Evolutionary conservation across 805 yeast species (phyloP).

Genomic region (Hagleromyces aurorensis): DNA sequence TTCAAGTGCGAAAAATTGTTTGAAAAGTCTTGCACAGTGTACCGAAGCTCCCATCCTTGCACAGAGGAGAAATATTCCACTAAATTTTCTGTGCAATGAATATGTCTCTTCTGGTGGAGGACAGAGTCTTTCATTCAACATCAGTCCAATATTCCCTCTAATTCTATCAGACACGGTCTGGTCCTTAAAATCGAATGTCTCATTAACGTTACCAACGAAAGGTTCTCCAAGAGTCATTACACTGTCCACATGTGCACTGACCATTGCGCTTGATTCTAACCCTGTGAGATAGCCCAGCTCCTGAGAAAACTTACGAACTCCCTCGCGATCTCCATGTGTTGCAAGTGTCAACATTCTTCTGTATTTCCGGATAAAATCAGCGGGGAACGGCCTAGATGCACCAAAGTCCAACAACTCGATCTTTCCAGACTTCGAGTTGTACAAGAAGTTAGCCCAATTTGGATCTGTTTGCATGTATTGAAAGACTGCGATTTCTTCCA

Average conservation of each 20-base stretch:
- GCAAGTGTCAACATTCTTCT: conserved; percentile 69
- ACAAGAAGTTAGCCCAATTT: conserved; percentile 96
- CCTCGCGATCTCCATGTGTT: conserved; percentile 53
- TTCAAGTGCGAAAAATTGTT: conserved; percentile 57
- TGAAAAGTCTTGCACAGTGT: conserved; percentile 70
- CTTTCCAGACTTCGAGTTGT: conserved; percentile 59
- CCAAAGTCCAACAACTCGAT: conserved; percentile 92
- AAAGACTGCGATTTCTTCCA: conserved; percentile 76
- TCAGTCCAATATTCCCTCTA: conserved; percentile 74
- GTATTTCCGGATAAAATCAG: conserved; percentile 61
- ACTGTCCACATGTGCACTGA: conserved; percentile 86
- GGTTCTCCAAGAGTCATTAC: conserved; percentile 91
- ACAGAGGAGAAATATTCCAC: conserved; percentile 89
- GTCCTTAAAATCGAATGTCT: conserved; percentile 58
- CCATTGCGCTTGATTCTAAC: conserved; percentile 78
- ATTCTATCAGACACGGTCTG: conserved; percentile 95
- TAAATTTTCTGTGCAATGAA: conserved; percentile 88
- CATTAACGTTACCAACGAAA: conserved; percentile 44
- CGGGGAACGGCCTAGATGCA: conserved; percentile 75
- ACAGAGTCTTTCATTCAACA: conserved; percentile 84
- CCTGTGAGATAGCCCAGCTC: conserved; percentile 89
- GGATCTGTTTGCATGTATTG: conserved; percentile 98
- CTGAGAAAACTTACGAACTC: conserved; percentile 56
- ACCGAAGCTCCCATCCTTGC: conserved; percentile 77
- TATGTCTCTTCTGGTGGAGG: conserved; percentile 99